A percentile compares a stretch with the other conserved stretches of the same genome.
Evolutionary conservation across 352 stramenopile genomes (phyloP).

Genomic region (Phytophthora colocasiae): DNA sequence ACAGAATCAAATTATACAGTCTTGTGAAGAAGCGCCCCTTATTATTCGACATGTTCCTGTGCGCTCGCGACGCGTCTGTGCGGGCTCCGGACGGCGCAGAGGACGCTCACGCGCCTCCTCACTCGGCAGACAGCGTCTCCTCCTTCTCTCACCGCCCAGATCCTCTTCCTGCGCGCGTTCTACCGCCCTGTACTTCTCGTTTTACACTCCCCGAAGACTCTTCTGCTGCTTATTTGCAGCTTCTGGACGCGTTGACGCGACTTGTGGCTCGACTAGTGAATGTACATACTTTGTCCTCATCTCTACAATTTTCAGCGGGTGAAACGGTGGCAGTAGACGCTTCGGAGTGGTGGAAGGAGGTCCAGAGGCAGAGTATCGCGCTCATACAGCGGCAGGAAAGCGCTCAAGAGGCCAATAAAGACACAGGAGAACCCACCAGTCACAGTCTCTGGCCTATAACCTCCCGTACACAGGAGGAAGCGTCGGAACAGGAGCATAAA

Average conservation of each 20-base stretch:
- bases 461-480: constrained; percentile 10
- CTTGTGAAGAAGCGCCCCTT: background rate
- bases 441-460: constrained; percentile 24
- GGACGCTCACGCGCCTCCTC: background rate
- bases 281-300: constrained; percentile 48
- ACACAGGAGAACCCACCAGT: background rate
- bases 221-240: constrained; percentile 34
- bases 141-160: background rate
- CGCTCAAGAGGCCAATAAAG: constrained; percentile 1
- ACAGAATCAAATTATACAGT: too few species aligned
- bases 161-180: background rate
- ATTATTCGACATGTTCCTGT: constrained; percentile 30
- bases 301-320: constrained; percentile 41
- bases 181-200: background rate
- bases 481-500: background rate
- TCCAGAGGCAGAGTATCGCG: constrained; percentile 41
- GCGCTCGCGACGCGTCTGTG: constrained; percentile 24
- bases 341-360: constrained; percentile 51
- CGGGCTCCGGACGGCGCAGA: background rate
- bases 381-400: constrained; percentile 17
- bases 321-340: constrained; percentile 43
- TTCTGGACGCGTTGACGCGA: constrained; percentile 37
- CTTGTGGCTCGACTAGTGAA: constrained; percentile 43
- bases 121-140: background rate
- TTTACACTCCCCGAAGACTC: constrained; percentile 4